Conservation (phyloP, 2,329 filamentous ascomycete species). For the Sporothrix humicola region DNA sequence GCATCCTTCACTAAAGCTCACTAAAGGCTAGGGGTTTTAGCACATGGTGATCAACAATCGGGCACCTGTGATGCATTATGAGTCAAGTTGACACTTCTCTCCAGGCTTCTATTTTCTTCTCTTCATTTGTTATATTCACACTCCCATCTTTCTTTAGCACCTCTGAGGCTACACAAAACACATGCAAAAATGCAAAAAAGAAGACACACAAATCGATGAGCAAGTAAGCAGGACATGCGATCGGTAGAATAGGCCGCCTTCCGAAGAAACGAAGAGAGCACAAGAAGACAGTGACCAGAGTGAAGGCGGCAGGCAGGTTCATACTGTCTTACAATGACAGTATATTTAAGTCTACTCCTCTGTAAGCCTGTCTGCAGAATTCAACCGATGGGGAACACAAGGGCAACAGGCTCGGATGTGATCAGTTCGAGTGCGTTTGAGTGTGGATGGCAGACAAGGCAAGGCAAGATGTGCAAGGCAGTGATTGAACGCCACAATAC, state of each 20-base stretch:
- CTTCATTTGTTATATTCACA: not conserved
- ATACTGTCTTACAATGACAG: not conserved
- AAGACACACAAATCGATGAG: not conserved
- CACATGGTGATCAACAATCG: not conserved
- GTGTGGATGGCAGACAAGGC: too few relatives aligned
- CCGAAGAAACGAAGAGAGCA: too few relatives aligned
- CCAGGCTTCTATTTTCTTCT: not conserved
- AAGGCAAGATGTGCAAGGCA: too few relatives aligned
- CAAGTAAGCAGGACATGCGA: not conserved
- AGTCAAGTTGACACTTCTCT: not conserved
- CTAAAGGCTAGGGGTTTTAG: not conserved
- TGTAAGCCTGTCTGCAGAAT: not conserved
- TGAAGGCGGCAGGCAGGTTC: conserved; percentile 6
- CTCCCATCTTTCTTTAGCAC: not conserved
- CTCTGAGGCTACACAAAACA: not conserved
- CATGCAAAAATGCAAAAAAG: not conserved
- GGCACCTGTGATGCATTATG: not conserved
- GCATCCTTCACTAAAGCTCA: not conserved
- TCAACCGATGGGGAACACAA: conserved; percentile 3
- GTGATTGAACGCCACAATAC: conserved; percentile 19
- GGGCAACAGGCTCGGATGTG: not conserved
- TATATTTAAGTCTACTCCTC: not conserved
- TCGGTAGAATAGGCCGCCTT: not conserved
- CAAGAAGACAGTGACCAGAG: not conserved
- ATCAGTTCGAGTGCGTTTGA: too few relatives aligned